phyloP scores from a whole-genome alignment of 2,329 filamentous ascomycete genomes.

The Curvularia eragrostidis region DNA sequence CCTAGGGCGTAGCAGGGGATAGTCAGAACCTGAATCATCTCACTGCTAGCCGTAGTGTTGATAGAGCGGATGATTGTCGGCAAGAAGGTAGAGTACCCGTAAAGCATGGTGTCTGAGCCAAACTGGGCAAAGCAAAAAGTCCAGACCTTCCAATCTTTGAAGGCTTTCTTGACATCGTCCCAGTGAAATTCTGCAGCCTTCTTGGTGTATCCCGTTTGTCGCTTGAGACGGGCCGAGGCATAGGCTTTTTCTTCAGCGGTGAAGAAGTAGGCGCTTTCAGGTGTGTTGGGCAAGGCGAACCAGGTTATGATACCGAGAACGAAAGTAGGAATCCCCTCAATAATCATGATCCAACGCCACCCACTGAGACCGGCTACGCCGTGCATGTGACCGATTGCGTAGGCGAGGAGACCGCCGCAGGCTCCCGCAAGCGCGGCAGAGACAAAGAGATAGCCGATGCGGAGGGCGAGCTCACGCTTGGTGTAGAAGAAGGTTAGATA shows the following conservation, averaged over 20 bases:
- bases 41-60: conserved; percentile 64
- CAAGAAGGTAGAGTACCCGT: conserved; percentile 78
- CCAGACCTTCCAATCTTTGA: conserved; percentile 79
- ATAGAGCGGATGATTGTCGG: conserved; percentile 79
- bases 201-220: conserved; percentile 57
- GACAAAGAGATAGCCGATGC: conserved; percentile 76
- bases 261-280: conserved; percentile 69
- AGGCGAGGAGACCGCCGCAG: conserved; percentile 74
- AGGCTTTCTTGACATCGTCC: conserved; percentile 69
- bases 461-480: conserved; percentile 72
- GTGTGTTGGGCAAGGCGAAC: conserved; percentile 69
- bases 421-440: conserved; percentile 74
- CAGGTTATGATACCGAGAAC: conserved; percentile 63
- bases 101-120: conserved; percentile 77
- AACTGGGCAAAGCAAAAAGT: conserved; percentile 74
- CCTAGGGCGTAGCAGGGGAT: conserved; percentile 80
- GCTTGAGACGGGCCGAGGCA: conserved; percentile 58
- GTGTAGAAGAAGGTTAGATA: conserved; percentile 81
- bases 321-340: conserved; percentile 64
- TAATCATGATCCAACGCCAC: conserved; percentile 75
- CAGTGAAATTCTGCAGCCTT: conserved; percentile 63
- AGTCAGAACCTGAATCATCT: conserved; percentile 76
- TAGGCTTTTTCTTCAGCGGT: conserved; percentile 65
- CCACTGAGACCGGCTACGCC: conserved; percentile 68
- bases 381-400: conserved; percentile 75